phyloP scores from a whole-genome alignment of 2,329 filamentous ascomycete species.

The Aureobasidium sp. region DNA sequence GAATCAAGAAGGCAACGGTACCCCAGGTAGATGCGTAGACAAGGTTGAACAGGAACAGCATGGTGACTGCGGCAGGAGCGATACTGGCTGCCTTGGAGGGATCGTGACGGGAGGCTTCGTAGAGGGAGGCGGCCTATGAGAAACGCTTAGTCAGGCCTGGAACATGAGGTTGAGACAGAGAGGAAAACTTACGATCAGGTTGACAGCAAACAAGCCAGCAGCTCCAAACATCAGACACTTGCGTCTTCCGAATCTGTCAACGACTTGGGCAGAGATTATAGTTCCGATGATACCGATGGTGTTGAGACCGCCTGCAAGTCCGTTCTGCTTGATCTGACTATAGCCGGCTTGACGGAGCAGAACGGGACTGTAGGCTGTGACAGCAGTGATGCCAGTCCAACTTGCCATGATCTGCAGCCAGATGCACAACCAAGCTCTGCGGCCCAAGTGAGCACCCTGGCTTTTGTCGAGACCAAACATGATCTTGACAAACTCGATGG shows the following conservation, averaged over 20 bases:
- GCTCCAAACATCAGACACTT: conserved; percentile 37
- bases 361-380: conserved; percentile 28
- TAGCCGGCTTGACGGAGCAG: conserved; percentile 31
- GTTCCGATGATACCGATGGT: conserved; percentile 48
- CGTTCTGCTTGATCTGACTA: conserved; percentile 37
- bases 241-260: conserved; percentile 44
- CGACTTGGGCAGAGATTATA: conserved; percentile 45
- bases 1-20: conserved; percentile 44
- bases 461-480: conserved; percentile 29
- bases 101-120: conserved; percentile 35
- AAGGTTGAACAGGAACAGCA: conserved; percentile 47
- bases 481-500: conserved; percentile 34
- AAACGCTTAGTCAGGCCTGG: not conserved
- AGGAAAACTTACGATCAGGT: conserved; percentile 29
- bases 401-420: conserved; percentile 41
- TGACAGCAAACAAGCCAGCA: conserved; percentile 35
- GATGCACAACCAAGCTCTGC: conserved; percentile 39
- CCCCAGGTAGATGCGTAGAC: conserved; percentile 47
- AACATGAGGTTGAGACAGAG: not conserved
- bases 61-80: conserved; percentile 41
- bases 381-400: conserved; percentile 40
- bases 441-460: conserved; percentile 30
- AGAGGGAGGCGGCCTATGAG: conserved; percentile 33
- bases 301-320: conserved; percentile 46
- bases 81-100: conserved; percentile 32